These are phyloP conservation scores for Stachybotrys echinatus DNA, from an alignment of 2,329 filamentous ascomycete species.

Conservation along the genomic window DNA sequence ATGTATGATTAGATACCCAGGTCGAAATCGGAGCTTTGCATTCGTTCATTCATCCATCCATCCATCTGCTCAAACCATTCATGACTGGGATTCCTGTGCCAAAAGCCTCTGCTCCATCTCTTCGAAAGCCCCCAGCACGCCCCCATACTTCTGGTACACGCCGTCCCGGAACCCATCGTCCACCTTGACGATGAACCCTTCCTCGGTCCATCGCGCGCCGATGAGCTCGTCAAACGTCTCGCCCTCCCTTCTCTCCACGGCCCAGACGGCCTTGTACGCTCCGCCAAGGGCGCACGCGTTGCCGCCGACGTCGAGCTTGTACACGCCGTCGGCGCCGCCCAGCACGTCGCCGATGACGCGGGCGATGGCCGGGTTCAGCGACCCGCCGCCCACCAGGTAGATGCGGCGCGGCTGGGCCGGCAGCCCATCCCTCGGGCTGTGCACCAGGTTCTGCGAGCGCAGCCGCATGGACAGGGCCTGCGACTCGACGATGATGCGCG, in stretches of 20 bases:
- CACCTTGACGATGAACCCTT: conserved; percentile 75
- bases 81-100: conserved; percentile 18
- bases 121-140: conserved; percentile 70
- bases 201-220: conserved; percentile 78
- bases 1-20: conserved; percentile 21
- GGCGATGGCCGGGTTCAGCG: conserved; percentile 83
- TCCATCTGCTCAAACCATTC: background rate
- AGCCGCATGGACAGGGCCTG: conserved; percentile 88
- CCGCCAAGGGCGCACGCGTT: conserved; percentile 93
- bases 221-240: conserved; percentile 89
- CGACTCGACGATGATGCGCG: conserved; percentile 86
- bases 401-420: conserved; percentile 83
- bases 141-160: conserved; percentile 72
- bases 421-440: conserved; percentile 44
- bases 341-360: conserved; percentile 81
- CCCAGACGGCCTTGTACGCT: conserved; percentile 96
- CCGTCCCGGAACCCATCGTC: conserved; percentile 73
- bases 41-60: background rate
- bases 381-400: conserved; percentile 92
- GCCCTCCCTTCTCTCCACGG: conserved; percentile 59
- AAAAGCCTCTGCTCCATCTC: conserved; percentile 67
- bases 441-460: conserved; percentile 72
- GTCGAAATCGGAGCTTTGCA: background rate
- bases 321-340: conserved; percentile 84
- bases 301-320: conserved; percentile 86